A percentile compares a stretch with the other conserved stretches of the same genome.
phyloP scores from a whole-genome alignment of 1,284 basidiomycete species.

The Ustilago hordei region DNA sequence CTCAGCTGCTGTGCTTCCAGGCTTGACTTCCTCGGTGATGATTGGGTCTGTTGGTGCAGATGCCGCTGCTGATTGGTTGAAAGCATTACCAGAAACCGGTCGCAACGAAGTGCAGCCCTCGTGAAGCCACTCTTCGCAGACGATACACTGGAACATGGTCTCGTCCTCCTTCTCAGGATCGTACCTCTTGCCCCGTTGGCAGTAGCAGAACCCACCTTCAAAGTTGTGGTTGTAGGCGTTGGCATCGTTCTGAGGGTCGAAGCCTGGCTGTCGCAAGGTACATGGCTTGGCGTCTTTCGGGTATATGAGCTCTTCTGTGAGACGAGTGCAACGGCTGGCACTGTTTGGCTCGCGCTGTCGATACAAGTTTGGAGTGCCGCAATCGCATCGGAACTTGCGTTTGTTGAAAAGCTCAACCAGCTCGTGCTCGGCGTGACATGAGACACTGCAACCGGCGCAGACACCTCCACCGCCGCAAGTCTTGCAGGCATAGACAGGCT shows the following conservation, averaged over 20 bases:
- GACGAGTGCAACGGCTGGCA: constrained; percentile 8
- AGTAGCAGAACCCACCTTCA: constrained; percentile 70
- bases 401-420: constrained; percentile 69
- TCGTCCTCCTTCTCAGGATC: constrained; percentile 70
- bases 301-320: constrained; percentile 34
- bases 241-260: constrained; percentile 59
- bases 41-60: neutral
- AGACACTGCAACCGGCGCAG: constrained; percentile 70
- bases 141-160: constrained; percentile 70
- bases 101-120: constrained; percentile 66
- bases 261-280: constrained; percentile 51
- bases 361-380: constrained; percentile 62
- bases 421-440: constrained; percentile 70
- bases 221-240: constrained; percentile 70
- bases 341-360: constrained; percentile 37
- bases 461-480: constrained; percentile 69
- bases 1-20: constrained; percentile 6
- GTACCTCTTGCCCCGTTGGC: constrained; percentile 68
- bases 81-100: neutral
- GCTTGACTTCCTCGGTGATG: neutral
- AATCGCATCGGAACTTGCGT: constrained; percentile 68
- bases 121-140: constrained; percentile 71
- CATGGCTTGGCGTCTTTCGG: constrained; percentile 52
- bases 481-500: constrained; percentile 69
- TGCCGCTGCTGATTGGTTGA: neutral